Evolutionary conservation across 108 stramenopile genomes (phyloP), one percentile per base, ranked within the genome.

Genomic region (Stephanodiscus triporus): DNA sequence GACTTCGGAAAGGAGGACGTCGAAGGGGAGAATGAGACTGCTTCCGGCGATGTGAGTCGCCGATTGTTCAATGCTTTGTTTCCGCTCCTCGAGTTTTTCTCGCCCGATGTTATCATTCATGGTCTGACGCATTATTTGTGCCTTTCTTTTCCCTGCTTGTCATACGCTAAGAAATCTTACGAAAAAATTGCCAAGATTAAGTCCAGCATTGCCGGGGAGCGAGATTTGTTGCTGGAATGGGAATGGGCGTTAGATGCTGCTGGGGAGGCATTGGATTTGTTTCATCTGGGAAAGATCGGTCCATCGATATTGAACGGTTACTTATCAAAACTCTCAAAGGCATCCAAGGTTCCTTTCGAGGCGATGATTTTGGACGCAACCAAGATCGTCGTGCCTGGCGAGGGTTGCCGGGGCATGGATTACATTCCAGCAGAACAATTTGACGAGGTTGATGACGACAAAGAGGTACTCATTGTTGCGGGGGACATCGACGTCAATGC

Each of bases 361-460:
- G 64, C 72, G 16, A 68, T 49, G 40, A n/a, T 64, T 22, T 54
- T 79, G 47, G 78, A 79, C 59, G 22, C n/a, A 17, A 22, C 47
- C 29, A 37, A 37, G 60, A 24, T 23, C 24, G 42, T 70, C 9
- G 55, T 81, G 38, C 80, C 80, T 9, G 80, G 80, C 17, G 80
- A 81, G 59, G 66, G 48, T 26, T 81, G 80, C 30, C 51, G 47
- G 17, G 75, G 70, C n/a, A 47, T 48, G 55, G 76, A 81, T 45
- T 81, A 77, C 47, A 58, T 34, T 30, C 36, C 42, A n/a, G 29
- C 47, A 11, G 1, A 30, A 36, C 24, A n/a, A 55, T 58, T 58
- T 24, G 57, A 47, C 2, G 17, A 45, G 40, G 65, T 61, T 13
- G 54, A 54, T 20, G 43, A 62, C 37, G 62, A 75, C 0, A 72